Base-by-base conservation (phyloP, 352 stramenopile species). In the Phytopythium sindhum region DNA sequence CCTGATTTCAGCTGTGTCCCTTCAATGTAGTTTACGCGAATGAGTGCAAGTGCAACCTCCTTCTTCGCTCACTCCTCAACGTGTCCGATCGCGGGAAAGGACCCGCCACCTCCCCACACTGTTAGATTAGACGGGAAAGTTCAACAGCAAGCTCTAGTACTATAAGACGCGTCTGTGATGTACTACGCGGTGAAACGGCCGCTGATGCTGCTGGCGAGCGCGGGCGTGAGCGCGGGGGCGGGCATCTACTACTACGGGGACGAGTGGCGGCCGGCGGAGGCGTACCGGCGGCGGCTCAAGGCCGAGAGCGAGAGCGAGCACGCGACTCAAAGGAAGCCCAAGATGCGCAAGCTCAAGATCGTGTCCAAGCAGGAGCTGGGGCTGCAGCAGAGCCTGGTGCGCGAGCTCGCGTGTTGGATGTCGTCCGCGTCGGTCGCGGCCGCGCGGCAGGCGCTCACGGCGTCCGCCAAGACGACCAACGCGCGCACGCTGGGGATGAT, bases 351-450 rank as follows among this genome's bases (percentile, higher is more conserved):
- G 35, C 48, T 80, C 39, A 74, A 70, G 33, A 70, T 72, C 23
- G 73, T 73, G 45, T 83, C 75, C 24, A 83, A 77, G 66, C 72
- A 83, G 47, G 81, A 86, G 47, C 68, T 90, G 15, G 81, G 80
- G 12, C 70, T 89, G 62, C 80, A 90, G 51, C 84, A 92, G 70
- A 92, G 84, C 71, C 65, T 86, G 31, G 70, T 73, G 28, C 79
- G 84, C 48, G 80, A 92, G 47, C 60, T 92, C 41, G 84, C 80
- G 33, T 89, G 81, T 57, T 88, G 77, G 71, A 70, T 89, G 39
- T 88, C 84, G 29, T 86, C 78, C 0, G 76, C 76, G 48, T 88
- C 74, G 2, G 81, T 92, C 26, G 80, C 74, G 37, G 81, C 80
- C 2, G 78, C 81, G 7, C 75, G 76, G 6, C 77, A 83, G 60